Conservation (phyloP, 768 basidiomycete genomes). For the Rhizopogon vulgaris region DNA sequence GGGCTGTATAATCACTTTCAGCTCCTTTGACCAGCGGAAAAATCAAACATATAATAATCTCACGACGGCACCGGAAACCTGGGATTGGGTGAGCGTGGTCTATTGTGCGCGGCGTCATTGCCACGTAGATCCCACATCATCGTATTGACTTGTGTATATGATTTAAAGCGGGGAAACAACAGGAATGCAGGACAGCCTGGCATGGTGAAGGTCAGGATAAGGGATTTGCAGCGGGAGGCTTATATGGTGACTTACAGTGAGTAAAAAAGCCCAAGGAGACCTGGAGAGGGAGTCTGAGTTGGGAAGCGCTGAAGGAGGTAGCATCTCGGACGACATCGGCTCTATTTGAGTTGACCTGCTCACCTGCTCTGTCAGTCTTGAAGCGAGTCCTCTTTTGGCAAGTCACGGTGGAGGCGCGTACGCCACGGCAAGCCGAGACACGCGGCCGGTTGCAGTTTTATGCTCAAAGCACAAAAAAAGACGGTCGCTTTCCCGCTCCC, state of each 20-base stretch:
- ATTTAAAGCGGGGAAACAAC: slow-evolving; percentile 26
- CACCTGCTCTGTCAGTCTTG: neutral
- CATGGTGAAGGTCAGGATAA: slow-evolving; percentile 15
- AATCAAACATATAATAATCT: neutral
- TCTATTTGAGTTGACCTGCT: slow-evolving; percentile 19
- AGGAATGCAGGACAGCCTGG: slow-evolving; percentile 24
- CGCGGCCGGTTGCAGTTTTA: too few relatives aligned
- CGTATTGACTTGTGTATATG: slow-evolving; percentile 27
- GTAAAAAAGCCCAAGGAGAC: slow-evolving; percentile 17
- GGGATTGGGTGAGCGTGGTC: slow-evolving; percentile 7
- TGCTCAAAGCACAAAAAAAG: too few relatives aligned
- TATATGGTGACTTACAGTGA: slow-evolving; percentile 24
- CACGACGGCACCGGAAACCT: slow-evolving; percentile 14
- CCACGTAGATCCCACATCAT: slow-evolving; percentile 24
- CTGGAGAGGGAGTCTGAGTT: slow-evolving; percentile 18
- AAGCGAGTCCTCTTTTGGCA: too few relatives aligned
- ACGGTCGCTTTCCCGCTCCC: too few relatives aligned
- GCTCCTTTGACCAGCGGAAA: neutral
- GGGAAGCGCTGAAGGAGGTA: slow-evolving; percentile 10
- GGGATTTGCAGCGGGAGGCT: neutral
- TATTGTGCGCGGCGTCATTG: slow-evolving; percentile 9
- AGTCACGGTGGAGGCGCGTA: too few relatives aligned
- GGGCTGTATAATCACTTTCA: slow-evolving; percentile 8
- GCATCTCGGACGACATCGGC: slow-evolving; percentile 19
- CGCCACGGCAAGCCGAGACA: too few relatives aligned